Evolutionary conservation across 176 grass and related monocot species (phyloP), one percentile per base, ranked within the genome.

Genomic region (Musa schizocarpa): DNA sequence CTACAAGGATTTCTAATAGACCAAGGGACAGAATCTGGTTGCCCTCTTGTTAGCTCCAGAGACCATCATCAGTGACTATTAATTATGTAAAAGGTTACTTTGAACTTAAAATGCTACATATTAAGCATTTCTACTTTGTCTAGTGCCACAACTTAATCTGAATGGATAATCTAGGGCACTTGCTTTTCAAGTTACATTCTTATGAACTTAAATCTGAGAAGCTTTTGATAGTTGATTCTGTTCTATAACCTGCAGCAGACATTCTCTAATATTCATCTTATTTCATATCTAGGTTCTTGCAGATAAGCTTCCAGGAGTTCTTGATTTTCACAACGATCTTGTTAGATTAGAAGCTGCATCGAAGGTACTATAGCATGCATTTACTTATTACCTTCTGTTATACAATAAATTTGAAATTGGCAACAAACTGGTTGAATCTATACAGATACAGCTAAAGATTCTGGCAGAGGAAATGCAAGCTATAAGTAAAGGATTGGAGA

Each of bases 381-480:
- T 53, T 17, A 70, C 55, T 65, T 54, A 71, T 13, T 79, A 22
- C 29, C 29, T 29, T 29, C 29, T 8, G 65, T 57, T 79, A 24
- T n/a, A 74, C 29, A 16, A 50, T 57, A 4, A 66, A 25, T 56
- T 73, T 66, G 52, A 34, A 17, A 26, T 72, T 78, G 50, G 74
- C 5, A 63, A 54, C 51, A 52, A 74, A 80, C 53, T 75, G 16
- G 22, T 63, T 20, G 54, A 8, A 12, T 69, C 63, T 65, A 73
- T 85, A 80, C 81, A 98, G 94, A 87, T 98, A 85, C 90, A 98
- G 85, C 54, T 93, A 17, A 98, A 93, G 75, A 80, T 91, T 27
- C 65, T 98, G 69, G 94, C 94, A 0, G 94, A 98, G 81, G 88
- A 88, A 88, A 98, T 92, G 94, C 86, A 93, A 87, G 90, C 87